These are phyloP conservation scores for Rubia yunnanensis DNA, from an alignment of 257 asterid genomes.

Conservation along the genomic window DNA sequence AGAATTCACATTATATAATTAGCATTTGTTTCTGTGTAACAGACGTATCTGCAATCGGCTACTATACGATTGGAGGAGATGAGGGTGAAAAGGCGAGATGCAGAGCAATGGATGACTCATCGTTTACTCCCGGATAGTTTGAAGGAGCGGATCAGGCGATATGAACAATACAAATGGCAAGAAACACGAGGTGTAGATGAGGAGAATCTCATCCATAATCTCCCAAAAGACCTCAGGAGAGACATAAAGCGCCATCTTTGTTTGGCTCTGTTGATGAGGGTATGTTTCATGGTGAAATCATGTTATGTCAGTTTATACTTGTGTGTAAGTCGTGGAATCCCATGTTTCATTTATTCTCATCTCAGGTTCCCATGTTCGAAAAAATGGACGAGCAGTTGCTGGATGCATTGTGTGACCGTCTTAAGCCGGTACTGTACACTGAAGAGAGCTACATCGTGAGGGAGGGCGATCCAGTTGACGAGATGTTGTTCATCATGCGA, in stretches of 20 bases:
- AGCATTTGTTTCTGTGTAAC: conserved; percentile 26
- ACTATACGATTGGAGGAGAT: conserved; percentile 88
- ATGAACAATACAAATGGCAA: conserved; percentile 95
- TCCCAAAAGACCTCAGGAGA: conserved; percentile 94
- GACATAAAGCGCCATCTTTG: conserved; percentile 96
- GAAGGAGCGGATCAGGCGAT: conserved; percentile 75
- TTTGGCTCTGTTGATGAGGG: conserved; percentile 78
- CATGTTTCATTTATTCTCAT: neutral
- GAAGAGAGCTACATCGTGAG: conserved; percentile 84
- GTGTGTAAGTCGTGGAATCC: neutral
- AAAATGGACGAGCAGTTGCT: conserved; percentile 91
- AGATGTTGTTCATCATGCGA: conserved; percentile 86
- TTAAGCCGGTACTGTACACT: conserved; percentile 78
- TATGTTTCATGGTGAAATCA: conserved; percentile 5
- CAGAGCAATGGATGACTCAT: conserved; percentile 98
- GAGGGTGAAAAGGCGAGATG: conserved; percentile 97
- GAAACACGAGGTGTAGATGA: conserved; percentile 97
- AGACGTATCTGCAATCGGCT: conserved; percentile 93
- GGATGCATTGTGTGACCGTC: conserved; percentile 85
- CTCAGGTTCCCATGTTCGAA: conserved; percentile 91
- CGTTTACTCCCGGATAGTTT: conserved; percentile 82
- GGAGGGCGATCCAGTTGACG: conserved; percentile 98
- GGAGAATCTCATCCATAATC: conserved; percentile 70
- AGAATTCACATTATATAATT: neutral
- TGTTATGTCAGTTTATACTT: neutral